A percentile compares a stretch with the other conserved stretches of the same genome.
These are phyloP conservation scores for Pittosporum tobira DNA, from an alignment of 129 eudicot genomes.

Conservation along the genomic window DNA sequence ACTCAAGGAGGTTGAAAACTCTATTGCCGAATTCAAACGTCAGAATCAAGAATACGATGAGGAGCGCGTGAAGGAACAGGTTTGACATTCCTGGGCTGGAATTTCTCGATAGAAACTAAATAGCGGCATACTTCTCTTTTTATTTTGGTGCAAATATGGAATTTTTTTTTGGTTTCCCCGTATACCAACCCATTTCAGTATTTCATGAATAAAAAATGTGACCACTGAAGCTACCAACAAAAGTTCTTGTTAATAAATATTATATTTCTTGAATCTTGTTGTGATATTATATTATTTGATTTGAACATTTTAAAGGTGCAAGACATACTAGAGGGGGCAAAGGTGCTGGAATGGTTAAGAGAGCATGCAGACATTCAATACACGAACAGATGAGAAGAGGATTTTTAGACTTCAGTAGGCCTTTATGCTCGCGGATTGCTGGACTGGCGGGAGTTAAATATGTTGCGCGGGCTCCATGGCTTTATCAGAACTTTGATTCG, in stretches of 20 bases:
- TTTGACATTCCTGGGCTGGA: conserved; percentile 11
- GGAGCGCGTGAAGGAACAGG: conserved; percentile 80
- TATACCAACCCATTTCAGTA: too few species aligned
- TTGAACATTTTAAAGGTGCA: conserved; percentile 48
- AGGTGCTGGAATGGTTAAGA: conserved; percentile 91
- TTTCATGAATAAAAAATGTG: too few species aligned
- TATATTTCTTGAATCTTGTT: too few species aligned
- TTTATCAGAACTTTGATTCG: too few species aligned
- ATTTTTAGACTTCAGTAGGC: too few species aligned
- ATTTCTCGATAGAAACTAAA: background rate
- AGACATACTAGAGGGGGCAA: conserved; percentile 86
- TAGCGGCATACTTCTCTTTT: too few species aligned
- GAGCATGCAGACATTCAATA: conserved; percentile 71
- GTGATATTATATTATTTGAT: too few species aligned
- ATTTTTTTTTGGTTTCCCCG: too few species aligned
- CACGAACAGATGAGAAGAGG: conserved; percentile 31
- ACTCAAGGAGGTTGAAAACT: conserved; percentile 74
- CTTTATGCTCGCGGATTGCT: background rate
- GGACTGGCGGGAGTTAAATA: background rate
- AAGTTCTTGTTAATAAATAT: too few species aligned
- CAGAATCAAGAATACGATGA: conserved; percentile 79
- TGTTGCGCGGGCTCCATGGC: too few species aligned
- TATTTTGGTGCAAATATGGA: too few species aligned
- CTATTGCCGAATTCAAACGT: conserved; percentile 66
- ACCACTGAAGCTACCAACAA: too few species aligned